These are phyloP conservation scores for Penicillium parvum DNA, from an alignment of 495 filamentous ascomycete genomes.

Conservation along the genomic window DNA sequence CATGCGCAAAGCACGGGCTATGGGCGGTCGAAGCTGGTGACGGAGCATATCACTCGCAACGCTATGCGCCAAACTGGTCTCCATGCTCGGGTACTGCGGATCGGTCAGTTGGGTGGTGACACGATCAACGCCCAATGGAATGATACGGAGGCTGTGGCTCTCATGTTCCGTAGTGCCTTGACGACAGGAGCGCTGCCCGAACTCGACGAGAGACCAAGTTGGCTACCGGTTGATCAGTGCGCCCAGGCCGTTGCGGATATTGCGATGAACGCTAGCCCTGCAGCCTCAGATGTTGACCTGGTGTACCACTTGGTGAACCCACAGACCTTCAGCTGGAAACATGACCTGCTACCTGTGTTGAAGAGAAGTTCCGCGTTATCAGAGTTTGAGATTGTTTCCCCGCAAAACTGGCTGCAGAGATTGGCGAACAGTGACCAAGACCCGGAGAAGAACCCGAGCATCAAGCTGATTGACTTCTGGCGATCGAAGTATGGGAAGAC, in stretches of 20 bases:
- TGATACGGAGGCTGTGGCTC: conserved; percentile 56
- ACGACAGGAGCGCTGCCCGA: conserved; percentile 50
- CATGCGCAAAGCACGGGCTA: conserved; percentile 55
- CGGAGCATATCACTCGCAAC: conserved; percentile 49
- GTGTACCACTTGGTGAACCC: conserved; percentile 53
- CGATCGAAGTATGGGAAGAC: conserved; percentile 22
- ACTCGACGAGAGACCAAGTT: conserved; percentile 52
- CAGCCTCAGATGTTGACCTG: conserved; percentile 15
- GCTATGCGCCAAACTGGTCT: conserved; percentile 37
- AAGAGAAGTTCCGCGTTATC: conserved; percentile 29
- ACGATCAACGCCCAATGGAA: conserved; percentile 57
- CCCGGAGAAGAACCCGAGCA: conserved; percentile 52
- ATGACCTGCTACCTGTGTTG: conserved; percentile 50
- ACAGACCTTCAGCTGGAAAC: conserved; percentile 47
- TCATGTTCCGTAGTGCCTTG: conserved; percentile 52
- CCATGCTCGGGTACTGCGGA: conserved; percentile 41
- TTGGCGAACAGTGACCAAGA: conserved; percentile 43
- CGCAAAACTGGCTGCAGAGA: conserved; percentile 46
- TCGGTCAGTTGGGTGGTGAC: conserved; percentile 64
- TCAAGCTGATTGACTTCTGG: conserved; percentile 57
- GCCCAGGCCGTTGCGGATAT: conserved; percentile 27
- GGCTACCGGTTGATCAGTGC: conserved; percentile 39
- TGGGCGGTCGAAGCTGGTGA: conserved; percentile 58
- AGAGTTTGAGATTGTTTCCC: conserved; percentile 42
- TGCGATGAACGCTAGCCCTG: conserved; percentile 5